Percentiles rank a stretch among this genome's conserved stretches.
These are phyloP conservation scores for Colletotrichum plurivorum DNA, from an alignment of 2,329 filamentous ascomycete genomes.

Conservation along the genomic window DNA sequence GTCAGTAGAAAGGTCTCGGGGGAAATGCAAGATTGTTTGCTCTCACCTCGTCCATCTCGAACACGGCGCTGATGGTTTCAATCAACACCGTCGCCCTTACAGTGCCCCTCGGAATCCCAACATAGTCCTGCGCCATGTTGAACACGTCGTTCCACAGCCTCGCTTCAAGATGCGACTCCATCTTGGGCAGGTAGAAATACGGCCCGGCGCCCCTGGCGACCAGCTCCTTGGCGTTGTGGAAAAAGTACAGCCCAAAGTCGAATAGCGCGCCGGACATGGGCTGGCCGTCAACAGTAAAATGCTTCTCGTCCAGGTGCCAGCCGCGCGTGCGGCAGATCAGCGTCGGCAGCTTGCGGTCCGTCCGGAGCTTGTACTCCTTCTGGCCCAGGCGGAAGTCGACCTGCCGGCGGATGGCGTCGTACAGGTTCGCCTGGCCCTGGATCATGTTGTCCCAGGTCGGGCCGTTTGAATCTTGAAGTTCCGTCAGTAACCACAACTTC, in stretches of 20 bases:
- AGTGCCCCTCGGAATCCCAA: constrained; percentile 84
- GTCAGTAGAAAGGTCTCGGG: neutral
- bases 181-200: constrained; percentile 93
- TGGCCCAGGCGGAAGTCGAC: constrained; percentile 90
- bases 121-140: constrained; percentile 88
- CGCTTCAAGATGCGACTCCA: constrained; percentile 92
- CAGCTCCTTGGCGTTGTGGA: constrained; percentile 89
- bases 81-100: constrained; percentile 91
- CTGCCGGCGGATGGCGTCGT: constrained; percentile 88
- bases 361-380: constrained; percentile 93
- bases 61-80: constrained; percentile 91
- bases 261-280: constrained; percentile 88
- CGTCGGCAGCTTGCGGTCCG: constrained; percentile 82
- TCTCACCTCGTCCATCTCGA: constrained; percentile 89
- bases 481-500: too few relatives aligned
- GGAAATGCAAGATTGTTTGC: too few relatives aligned
- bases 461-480: constrained; percentile 76
- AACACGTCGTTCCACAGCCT: constrained; percentile 94
- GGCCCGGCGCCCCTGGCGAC: constrained; percentile 83
- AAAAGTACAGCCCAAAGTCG: constrained; percentile 95
- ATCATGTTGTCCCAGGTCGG: constrained; percentile 97
- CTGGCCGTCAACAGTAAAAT: constrained; percentile 90
- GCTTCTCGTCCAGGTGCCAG: constrained; percentile 95
- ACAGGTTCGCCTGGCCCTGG: constrained; percentile 90
- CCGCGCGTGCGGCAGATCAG: constrained; percentile 89